phyloP scores from a whole-genome alignment of 768 basidiomycete genomes.

The Phallus indusiatus region DNA sequence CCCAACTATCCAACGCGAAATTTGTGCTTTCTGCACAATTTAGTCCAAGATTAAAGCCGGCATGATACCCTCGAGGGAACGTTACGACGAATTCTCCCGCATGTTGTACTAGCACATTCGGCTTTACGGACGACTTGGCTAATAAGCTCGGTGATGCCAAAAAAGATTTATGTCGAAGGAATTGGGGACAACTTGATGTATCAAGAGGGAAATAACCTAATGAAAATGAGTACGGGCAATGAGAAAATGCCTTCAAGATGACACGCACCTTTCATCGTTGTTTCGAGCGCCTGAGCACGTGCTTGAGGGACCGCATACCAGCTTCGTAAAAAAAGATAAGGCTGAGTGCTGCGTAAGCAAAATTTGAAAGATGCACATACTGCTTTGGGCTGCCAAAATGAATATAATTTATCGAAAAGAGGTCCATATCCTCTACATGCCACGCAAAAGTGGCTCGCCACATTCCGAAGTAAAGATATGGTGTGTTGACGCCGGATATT shows the following conservation, averaged over 20 bases:
- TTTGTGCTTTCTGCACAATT: constrained; percentile 98
- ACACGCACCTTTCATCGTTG: constrained; percentile 68
- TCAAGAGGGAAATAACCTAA: constrained; percentile 87
- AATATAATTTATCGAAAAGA: constrained; percentile 98
- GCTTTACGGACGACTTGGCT: constrained; percentile 67
- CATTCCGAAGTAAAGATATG: constrained; percentile 98
- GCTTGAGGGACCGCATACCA: constrained; percentile 97
- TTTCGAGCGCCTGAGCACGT: constrained; percentile 73
- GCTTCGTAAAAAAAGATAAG: constrained; percentile 23
- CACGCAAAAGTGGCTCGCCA: constrained; percentile 98
- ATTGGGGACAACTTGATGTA: constrained; percentile 78
- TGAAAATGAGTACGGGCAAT: constrained; percentile 2
- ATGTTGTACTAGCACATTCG: constrained; percentile 85
- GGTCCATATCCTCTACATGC: constrained; percentile 99
- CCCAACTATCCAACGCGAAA: constrained; percentile 91
- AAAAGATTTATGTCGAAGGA: constrained; percentile 94
- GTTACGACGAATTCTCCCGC: constrained; percentile 96
- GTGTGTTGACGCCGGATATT: constrained; percentile 92
- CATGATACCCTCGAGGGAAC: constrained; percentile 90
- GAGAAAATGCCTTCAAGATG: not conserved
- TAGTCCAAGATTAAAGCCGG: constrained; percentile 92
- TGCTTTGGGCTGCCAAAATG: constrained; percentile 94
- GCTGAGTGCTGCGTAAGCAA: not conserved
- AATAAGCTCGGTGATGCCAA: constrained; percentile 82
- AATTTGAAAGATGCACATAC: not conserved